Percentiles rank a stretch among this genome's conserved stretches.
Evolutionary conservation across 345 rosid genomes (phyloP).

Genomic region (Linum lewisii): DNA sequence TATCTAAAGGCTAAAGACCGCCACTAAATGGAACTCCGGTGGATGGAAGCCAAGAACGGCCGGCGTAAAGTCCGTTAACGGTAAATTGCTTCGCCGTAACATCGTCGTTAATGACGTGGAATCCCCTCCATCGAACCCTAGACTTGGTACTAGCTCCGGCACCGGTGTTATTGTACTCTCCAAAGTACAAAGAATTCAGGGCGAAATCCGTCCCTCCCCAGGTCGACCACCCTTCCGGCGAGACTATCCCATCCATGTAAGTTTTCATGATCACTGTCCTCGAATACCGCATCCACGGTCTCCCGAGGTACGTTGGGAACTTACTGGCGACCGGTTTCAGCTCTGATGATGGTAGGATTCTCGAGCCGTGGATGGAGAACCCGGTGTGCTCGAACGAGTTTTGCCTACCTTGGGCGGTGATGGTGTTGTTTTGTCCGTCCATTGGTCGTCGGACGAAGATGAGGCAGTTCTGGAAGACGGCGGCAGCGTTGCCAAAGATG

Average conservation of each 20-base stretch:
- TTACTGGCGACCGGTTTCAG: slow-evolving; percentile 36
- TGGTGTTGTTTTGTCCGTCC: slow-evolving; percentile 40
- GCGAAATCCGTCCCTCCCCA: neutral
- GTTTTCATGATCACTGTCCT: neutral
- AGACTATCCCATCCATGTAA: neutral
- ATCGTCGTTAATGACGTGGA: neutral
- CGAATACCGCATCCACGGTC: neutral
- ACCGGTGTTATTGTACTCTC: neutral
- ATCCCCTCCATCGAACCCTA: neutral
- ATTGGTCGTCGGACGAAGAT: slow-evolving; percentile 63
- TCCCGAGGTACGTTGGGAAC: slow-evolving; percentile 13
- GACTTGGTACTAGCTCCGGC: neutral
- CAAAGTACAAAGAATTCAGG: neutral
- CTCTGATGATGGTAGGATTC: slow-evolving; percentile 62
- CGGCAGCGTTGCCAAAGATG: slow-evolving; percentile 87
- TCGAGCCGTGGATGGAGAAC: slow-evolving; percentile 62
- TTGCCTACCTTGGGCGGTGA: slow-evolving; percentile 83
- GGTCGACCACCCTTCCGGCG: neutral
- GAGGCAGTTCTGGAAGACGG: slow-evolving; percentile 64
- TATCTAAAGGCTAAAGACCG: neutral
- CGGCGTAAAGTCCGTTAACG: neutral
- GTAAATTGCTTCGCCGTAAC: neutral
- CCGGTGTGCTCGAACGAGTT: slow-evolving; percentile 86
- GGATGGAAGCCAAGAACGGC: neutral
- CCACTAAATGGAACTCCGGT: neutral